Evolutionary conservation across 208 protist genomes (phyloP).

Genomic region (Wallacemonas sp.): DNA sequence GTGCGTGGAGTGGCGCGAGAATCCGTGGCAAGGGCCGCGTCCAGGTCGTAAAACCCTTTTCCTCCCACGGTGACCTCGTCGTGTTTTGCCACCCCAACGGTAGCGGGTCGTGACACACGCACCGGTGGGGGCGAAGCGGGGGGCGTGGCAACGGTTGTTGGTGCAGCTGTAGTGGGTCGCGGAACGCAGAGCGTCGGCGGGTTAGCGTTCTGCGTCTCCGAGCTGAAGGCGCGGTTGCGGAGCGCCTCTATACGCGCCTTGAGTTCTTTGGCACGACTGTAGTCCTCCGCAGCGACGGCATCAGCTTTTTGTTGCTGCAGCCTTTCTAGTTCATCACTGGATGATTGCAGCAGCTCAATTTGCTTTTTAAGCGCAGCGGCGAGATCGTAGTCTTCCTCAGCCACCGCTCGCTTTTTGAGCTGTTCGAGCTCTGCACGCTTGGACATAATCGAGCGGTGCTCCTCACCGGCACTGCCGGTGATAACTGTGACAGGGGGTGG

Average conservation of each 20-base stretch:
- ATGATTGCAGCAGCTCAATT: constrained; percentile 41
- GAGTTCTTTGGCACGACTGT: constrained; percentile 71
- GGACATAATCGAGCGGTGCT: background rate
- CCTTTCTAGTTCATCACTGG: constrained; percentile 38
- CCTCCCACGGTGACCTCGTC: constrained; percentile 70
- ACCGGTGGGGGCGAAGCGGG: background rate
- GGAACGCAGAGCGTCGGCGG: background rate
- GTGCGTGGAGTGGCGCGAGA: background rate
- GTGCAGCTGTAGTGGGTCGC: background rate
- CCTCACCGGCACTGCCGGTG: background rate
- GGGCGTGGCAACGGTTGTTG: background rate
- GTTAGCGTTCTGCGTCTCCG: background rate
- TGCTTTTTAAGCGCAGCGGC: constrained; percentile 68
- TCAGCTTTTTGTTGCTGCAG: constrained; percentile 70
- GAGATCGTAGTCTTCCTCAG: constrained; percentile 87
- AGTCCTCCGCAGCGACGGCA: constrained; percentile 78
- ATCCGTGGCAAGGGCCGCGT: constrained; percentile 17
- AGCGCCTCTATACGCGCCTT: constrained; percentile 76
- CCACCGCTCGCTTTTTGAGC: constrained; percentile 74
- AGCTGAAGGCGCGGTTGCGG: constrained; percentile 14
- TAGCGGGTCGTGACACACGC: background rate
- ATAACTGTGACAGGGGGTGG: constrained; percentile 23
- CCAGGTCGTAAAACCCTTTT: constrained; percentile 61
- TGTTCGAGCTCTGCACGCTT: constrained; percentile 32
- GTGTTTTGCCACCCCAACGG: constrained; percentile 10